A percentile compares a stretch with the other conserved stretches of the same genome.
These are phyloP conservation scores for Apiospora aurea DNA, from an alignment of 2,329 filamentous ascomycete species.

Conservation along the genomic window DNA sequence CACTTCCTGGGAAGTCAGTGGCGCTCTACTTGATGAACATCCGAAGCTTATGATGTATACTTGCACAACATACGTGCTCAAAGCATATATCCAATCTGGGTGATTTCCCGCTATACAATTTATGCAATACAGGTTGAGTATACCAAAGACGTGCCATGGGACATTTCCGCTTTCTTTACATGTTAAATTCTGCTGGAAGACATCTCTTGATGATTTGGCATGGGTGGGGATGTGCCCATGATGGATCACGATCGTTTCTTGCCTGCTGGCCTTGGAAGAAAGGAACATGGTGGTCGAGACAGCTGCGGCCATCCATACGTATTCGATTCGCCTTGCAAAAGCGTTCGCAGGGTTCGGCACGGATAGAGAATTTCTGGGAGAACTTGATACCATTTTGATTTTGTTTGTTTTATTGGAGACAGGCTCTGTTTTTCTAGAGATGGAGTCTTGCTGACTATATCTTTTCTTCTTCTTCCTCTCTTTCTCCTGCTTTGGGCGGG, in stretches of 20 bases:
- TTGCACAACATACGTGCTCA: neutral
- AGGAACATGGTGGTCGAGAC: neutral
- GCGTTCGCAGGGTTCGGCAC: neutral
- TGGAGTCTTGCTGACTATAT: neutral
- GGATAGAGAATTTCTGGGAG: conserved; percentile 17
- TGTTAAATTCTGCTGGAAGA: neutral
- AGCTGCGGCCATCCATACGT: neutral
- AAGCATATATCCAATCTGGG: neutral
- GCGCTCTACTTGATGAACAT: neutral
- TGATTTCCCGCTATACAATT: neutral
- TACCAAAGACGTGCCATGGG: neutral
- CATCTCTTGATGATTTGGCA: neutral
- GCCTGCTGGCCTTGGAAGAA: conserved; percentile 9
- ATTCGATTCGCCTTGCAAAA: conserved; percentile 4
- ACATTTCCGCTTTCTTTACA: neutral
- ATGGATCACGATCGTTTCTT: conserved; percentile 9
- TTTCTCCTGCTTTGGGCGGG: neutral
- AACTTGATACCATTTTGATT: conserved; percentile 22
- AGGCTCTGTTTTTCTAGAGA: neutral
- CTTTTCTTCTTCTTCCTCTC: neutral
- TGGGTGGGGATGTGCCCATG: conserved; percentile 5
- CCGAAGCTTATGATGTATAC: conserved; percentile 1
- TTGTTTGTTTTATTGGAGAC: neutral
- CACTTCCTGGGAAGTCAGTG: neutral
- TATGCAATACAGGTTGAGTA: neutral